Percentiles rank a stretch among this genome's conserved stretches.
phyloP scores from a whole-genome alignment of 805 yeast species.

The Candida silvatica region DNA sequence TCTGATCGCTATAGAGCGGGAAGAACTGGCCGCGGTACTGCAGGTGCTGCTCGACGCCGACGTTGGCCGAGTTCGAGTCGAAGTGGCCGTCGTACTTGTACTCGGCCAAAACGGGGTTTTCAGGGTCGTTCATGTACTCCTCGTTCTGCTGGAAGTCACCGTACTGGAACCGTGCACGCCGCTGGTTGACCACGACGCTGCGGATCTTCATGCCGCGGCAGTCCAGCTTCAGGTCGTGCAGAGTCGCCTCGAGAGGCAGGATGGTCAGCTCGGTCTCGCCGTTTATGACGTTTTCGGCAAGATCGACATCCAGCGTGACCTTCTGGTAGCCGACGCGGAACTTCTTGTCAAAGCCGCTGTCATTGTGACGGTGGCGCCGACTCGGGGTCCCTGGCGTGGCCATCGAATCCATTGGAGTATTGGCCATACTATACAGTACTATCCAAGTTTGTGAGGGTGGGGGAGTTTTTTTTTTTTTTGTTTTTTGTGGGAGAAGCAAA shows the following conservation, averaged over 20 bases:
- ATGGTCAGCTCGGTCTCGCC: constrained; percentile 84
- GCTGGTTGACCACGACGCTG: constrained; percentile 56
- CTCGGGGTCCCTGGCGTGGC: constrained; percentile 18
- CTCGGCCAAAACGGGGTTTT: constrained; percentile 23
- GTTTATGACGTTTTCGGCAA: constrained; percentile 43
- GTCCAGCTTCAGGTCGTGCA: constrained; percentile 62
- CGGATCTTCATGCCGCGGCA: constrained; percentile 67
- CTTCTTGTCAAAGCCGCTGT: constrained; percentile 27
- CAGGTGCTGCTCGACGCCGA: constrained; percentile 50
- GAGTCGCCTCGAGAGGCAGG: constrained; percentile 53
- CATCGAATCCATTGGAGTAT: constrained; percentile 3
- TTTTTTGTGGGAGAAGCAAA: too few relatives aligned
- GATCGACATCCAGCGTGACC: constrained; percentile 71
- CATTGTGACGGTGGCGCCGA: constrained; percentile 18
- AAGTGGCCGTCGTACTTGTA: constrained; percentile 21
- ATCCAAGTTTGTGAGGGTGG: too few relatives aligned
- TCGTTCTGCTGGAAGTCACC: constrained; percentile 38
- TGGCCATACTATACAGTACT: too few relatives aligned
- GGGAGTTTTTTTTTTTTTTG: too few relatives aligned
- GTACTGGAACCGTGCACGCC: constrained; percentile 45
- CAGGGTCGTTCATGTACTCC: constrained; percentile 24
- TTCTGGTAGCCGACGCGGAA: constrained; percentile 80
- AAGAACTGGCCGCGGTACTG: constrained; percentile 43
- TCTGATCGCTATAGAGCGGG: constrained; percentile 42
- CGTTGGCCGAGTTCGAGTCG: constrained; percentile 33